Conservation (phyloP, 768 basidiomycete genomes). For the Clathrus columnatus region DNA sequence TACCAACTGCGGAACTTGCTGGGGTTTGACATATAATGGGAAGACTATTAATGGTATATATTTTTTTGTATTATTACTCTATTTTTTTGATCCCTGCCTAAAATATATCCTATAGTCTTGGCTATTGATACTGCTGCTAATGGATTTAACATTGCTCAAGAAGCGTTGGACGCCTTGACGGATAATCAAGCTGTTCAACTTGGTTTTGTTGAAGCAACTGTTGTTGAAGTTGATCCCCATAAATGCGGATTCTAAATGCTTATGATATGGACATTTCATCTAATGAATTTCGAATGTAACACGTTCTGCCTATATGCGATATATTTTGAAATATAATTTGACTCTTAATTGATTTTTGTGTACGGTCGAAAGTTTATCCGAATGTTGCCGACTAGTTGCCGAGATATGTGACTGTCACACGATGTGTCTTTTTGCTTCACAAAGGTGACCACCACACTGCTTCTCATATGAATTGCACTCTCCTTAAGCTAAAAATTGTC, state of each 20-base stretch:
- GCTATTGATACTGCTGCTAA: conserved; percentile 41
- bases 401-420: no score
- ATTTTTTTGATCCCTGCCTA: background rate
- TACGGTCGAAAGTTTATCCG: no score
- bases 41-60: conserved; percentile 14
- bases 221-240: conserved; percentile 19
- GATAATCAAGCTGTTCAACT: conserved; percentile 17
- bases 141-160: conserved; percentile 30
- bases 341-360: no score
- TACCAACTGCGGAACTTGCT: conserved; percentile 23
- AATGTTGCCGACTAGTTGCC: no score
- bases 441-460: no score
- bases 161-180: conserved; percentile 24
- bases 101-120: conserved; percentile 13
- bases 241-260: conserved; percentile 17
- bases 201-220: conserved; percentile 20
- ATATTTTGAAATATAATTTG: no score
- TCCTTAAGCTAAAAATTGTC: no score
- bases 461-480: no score
- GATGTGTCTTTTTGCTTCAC: no score
- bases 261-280: no score
- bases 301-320: no score
- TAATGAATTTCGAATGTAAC: no score
- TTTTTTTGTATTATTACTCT: background rate
- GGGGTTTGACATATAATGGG: conserved; percentile 19